phyloP scores from a whole-genome alignment of 352 stramenopile species.

The Plasmopara viticola region DNA sequence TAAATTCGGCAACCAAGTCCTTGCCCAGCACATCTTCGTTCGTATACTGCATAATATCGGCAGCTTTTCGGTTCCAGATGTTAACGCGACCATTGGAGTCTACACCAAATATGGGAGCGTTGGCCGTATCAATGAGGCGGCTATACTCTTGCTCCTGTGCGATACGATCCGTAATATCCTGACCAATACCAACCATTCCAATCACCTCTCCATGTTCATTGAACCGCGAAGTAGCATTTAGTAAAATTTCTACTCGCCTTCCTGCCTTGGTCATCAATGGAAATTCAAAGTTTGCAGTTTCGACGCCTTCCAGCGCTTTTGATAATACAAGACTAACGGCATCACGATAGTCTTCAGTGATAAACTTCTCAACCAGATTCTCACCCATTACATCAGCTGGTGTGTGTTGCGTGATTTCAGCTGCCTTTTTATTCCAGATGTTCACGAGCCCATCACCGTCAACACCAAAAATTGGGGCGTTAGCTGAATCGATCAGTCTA shows the following conservation, averaged over 20 bases:
- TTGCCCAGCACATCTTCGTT: conserved; percentile 85
- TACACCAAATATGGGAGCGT: conserved; percentile 87
- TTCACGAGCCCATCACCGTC: conserved; percentile 75
- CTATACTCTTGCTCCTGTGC: conserved; percentile 73
- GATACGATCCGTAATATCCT: conserved; percentile 79
- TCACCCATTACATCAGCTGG: conserved; percentile 85
- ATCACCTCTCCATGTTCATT: conserved; percentile 81
- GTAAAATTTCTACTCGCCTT: conserved; percentile 70
- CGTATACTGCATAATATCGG: conserved; percentile 84
- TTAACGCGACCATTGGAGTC: conserved; percentile 71
- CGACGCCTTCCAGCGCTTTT: conserved; percentile 46
- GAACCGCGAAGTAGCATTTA: conserved; percentile 81
- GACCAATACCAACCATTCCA: conserved; percentile 84
- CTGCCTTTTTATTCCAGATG: conserved; percentile 91
- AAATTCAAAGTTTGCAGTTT: conserved; percentile 86
- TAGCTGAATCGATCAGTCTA: conserved; percentile 84
- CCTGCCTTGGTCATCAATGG: conserved; percentile 77
- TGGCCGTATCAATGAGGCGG: conserved; percentile 85
- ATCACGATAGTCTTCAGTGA: conserved; percentile 69
- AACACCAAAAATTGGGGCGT: conserved; percentile 87
- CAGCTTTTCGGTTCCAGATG: conserved; percentile 90
- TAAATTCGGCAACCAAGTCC: conserved; percentile 55
- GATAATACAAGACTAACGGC: conserved; percentile 51
- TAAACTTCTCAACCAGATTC: conserved; percentile 88
- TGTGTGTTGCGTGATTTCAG: conserved; percentile 86